phyloP scores from a whole-genome alignment of 805 yeast species.

The Candida dajiaensis region DNA sequence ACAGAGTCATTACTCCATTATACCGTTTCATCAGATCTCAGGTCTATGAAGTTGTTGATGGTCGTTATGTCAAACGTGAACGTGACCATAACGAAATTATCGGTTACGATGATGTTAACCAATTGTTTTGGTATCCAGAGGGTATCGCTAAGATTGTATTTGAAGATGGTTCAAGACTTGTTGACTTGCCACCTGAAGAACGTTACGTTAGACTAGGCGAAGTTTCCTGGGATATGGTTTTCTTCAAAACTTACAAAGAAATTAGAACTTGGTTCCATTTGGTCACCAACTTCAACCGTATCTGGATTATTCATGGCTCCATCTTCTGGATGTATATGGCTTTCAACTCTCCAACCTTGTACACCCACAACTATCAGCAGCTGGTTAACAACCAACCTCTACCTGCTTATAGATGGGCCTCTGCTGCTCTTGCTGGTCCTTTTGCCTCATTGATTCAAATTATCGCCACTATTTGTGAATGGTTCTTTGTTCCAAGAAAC shows the following conservation, averaged over 20 bases:
- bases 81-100: constrained; percentile 73
- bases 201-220: constrained; percentile 88
- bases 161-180: constrained; percentile 88
- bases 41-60: constrained; percentile 75
- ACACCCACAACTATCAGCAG: constrained; percentile 83
- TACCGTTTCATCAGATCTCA: constrained; percentile 76
- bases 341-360: constrained; percentile 85
- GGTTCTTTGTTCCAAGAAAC: constrained; percentile 93
- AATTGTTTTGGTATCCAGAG: constrained; percentile 98
- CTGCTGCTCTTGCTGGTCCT: constrained; percentile 88
- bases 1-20: constrained; percentile 88
- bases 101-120: constrained; percentile 98
- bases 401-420: constrained; percentile 88
- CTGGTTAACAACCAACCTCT: constrained; percentile 80
- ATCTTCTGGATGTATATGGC: constrained; percentile 94
- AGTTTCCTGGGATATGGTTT: constrained; percentile 85
- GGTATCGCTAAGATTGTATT: constrained; percentile 90
- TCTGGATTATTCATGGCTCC: constrained; percentile 91
- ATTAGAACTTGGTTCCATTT: constrained; percentile 96
- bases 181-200: constrained; percentile 85
- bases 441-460: constrained; percentile 80
- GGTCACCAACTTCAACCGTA: constrained; percentile 93
- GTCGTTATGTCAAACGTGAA: constrained; percentile 75
- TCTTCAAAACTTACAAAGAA: constrained; percentile 94
- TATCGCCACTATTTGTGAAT: constrained; percentile 83